phyloP scores from a whole-genome alignment of 768 basidiomycete species.

The Neoboletus subvelutipes region DNA sequence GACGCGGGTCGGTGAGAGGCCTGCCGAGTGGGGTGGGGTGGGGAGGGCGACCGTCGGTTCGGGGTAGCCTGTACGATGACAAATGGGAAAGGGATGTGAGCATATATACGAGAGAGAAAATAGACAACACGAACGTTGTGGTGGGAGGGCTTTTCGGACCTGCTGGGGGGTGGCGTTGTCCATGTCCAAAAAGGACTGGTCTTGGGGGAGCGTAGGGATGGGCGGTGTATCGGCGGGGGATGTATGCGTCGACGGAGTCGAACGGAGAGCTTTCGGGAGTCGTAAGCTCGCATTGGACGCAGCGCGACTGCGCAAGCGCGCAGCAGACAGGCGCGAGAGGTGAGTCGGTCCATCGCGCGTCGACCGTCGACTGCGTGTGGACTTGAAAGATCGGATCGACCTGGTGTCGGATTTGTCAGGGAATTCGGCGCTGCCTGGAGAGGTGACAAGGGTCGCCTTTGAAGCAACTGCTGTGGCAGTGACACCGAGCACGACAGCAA shows the following conservation, averaged over 20 bases:
- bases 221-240: conserved; percentile 31
- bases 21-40: conserved; percentile 22
- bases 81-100: neutral
- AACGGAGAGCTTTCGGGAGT: conserved; percentile 42
- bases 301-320: conserved; percentile 60
- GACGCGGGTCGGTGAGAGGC: conserved; percentile 27
- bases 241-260: conserved; percentile 35
- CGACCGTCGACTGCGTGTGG: conserved; percentile 26
- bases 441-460: conserved; percentile 34
- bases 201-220: conserved; percentile 28
- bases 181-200: conserved; percentile 37
- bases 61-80: conserved; percentile 8
- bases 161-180: conserved; percentile 33
- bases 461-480: conserved; percentile 39
- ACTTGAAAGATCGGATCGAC: conserved; percentile 28
- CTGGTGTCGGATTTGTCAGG: conserved; percentile 16
- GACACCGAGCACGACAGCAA: conserved; percentile 37
- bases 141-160: conserved; percentile 22
- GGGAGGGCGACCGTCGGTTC: conserved; percentile 19
- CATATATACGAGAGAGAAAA: no score
- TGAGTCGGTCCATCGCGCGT: conserved; percentile 32
- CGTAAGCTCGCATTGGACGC: conserved; percentile 68
- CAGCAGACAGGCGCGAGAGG: conserved; percentile 54
- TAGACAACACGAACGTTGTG: conserved; percentile 9
- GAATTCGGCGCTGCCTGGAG: neutral